Evolutionary conservation across 2,329 filamentous ascomycete species (phyloP), one percentile per base, ranked within the genome.

Genomic region (Cordyceps militaris): DNA sequence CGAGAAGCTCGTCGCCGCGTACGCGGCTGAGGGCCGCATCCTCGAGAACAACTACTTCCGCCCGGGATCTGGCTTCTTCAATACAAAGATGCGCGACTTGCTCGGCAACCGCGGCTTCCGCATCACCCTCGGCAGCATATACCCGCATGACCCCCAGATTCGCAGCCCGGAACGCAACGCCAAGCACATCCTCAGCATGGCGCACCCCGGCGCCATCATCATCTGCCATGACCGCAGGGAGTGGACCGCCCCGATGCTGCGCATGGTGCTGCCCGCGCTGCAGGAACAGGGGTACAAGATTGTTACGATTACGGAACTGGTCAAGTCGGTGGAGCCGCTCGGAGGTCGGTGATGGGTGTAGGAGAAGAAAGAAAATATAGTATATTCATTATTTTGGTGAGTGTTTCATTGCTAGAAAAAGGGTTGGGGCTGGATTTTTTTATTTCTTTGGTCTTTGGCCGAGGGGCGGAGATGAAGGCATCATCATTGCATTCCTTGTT

Each of bases 71-170:
- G 91, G 91, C 14, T 86, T 95, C 70, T 96, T 96, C 74, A 91
- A 81, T 66, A 74, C 76, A 43, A 71, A 81, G 19, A 92, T 96
- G 84, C 77, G 88, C 21, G 70, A 72, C 34, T 68, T 87, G 36
- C 72, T 90, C 8, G 72, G 73, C 34, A 76, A 73, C 53, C 68
- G 91, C 60, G 86, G 85, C 4, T 92, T 90, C 70, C 77, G 79
- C 51, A 77, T 94, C 53, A 86, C 91, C n/a, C 74, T 96, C 40
- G 91, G 91, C 3, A 86, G 85, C 70, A 85, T 96, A 42, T 96
- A 95, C 72, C 91, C 91, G 5, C 91, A 96, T 73, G 91, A 96
- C 73, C 85, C 91, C n/a, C 91, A 95, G 76, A 86, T 96, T 59
- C 76, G 77, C 10, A 86, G 81, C 66, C 79, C 83, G 63, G 74